Evolutionary conservation across 2,329 filamentous ascomycete genomes (phyloP).

Genomic region (Eurotiales sp.): DNA sequence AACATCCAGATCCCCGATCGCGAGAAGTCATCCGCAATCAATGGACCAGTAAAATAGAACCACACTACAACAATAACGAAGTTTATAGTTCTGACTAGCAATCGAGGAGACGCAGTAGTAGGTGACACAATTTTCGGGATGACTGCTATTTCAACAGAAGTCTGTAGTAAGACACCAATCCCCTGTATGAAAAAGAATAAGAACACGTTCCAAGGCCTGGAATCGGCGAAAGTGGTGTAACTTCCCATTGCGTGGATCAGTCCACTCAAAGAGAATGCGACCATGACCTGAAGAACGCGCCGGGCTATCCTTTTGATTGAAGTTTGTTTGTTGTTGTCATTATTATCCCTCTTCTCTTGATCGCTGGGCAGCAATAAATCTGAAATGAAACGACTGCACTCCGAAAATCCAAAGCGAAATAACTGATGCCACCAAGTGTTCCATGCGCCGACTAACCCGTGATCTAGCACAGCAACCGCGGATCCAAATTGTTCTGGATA

Average conservation of each 20-base stretch:
- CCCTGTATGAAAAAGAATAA: constrained; percentile 71
- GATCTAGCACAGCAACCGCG: constrained; percentile 46
- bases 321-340: neutral
- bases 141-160: constrained; percentile 23
- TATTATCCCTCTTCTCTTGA: neutral
- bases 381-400: constrained; percentile 35
- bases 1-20: constrained; percentile 71
- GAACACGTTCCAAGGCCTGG: constrained; percentile 51
- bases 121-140: constrained; percentile 6
- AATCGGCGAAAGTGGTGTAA: constrained; percentile 61
- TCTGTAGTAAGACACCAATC: constrained; percentile 62
- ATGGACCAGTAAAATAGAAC: constrained; percentile 62
- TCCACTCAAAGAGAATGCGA: constrained; percentile 34
- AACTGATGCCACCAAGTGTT: constrained; percentile 86
- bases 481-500: constrained; percentile 58
- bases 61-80: constrained; percentile 60
- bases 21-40: constrained; percentile 74
- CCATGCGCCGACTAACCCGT: constrained; percentile 79
- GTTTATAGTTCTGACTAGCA: constrained; percentile 55
- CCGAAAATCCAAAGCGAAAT: constrained; percentile 61
- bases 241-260: constrained; percentile 68
- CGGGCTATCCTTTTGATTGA: constrained; percentile 14
- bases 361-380: constrained; percentile 2
- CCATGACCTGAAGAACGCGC: constrained; percentile 22
- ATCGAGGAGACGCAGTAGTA: constrained; percentile 40